Evolutionary conservation across 306 rosid species (phyloP).

Genomic region (Glycine tomentella): DNA sequence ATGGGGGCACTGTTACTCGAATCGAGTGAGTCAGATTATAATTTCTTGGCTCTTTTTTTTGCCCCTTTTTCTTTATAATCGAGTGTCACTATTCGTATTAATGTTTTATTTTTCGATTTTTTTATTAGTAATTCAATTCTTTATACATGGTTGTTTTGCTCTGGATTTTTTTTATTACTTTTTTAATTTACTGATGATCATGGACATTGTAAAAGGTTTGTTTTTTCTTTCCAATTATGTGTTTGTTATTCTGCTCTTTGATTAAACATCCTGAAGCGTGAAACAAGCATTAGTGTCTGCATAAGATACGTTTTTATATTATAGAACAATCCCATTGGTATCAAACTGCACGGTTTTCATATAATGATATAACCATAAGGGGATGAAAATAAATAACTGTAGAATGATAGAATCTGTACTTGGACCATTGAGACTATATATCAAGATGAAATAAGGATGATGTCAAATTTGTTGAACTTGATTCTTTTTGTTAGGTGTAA

Average conservation of each 20-base stretch:
- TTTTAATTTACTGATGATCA: background rate
- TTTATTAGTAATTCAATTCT: background rate
- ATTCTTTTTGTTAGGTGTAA: background rate
- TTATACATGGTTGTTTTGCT: constrained; percentile 7
- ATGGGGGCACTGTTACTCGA: constrained; percentile 60
- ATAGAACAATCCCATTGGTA: constrained; percentile 15
- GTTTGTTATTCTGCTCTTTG: constrained; percentile 25
- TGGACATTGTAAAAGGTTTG: background rate
- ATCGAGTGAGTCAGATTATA: constrained; percentile 62
- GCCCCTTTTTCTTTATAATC: background rate
- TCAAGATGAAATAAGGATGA: constrained; percentile 10
- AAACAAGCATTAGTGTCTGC: constrained; percentile 4
- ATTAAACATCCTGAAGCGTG: constrained; percentile 13
- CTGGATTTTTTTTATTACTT: no score
- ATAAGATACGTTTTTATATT: background rate
- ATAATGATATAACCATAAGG: background rate
- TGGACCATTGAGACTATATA: constrained; percentile 26
- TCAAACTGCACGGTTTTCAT: background rate
- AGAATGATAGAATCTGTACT: background rate
- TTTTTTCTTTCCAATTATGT: background rate
- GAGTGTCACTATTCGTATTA: no score
- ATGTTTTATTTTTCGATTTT: no score
- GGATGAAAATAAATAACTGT: constrained; percentile 3
- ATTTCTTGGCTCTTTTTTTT: constrained; percentile 23
- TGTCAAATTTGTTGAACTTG: constrained; percentile 11